Conservation (phyloP, 108 stramenopile genomes). For the Craspedostauros australis region DNA sequence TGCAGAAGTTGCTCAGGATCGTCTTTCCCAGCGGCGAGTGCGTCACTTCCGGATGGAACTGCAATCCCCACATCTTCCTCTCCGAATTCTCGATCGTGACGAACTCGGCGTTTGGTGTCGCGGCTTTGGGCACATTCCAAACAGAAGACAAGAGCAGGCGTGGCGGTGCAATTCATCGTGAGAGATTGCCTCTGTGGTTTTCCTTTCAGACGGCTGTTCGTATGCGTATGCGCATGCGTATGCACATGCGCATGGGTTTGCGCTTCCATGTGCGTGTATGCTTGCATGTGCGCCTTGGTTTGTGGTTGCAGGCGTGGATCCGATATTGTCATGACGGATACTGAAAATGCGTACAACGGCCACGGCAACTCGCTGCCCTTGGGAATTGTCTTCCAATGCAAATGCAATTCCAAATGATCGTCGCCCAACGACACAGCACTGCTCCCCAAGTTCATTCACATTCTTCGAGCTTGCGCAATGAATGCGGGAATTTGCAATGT, state of each 20-base stretch:
- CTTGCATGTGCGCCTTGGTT: neutral
- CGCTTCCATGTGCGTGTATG: neutral
- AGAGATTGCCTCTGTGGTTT: neutral
- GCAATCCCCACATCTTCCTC: slow-evolving; percentile 87
- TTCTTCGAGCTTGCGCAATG: no score
- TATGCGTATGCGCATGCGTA: neutral
- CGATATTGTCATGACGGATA: no score
- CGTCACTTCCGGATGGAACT: slow-evolving; percentile 99
- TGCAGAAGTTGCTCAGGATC: slow-evolving; percentile 88
- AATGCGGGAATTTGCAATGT: no score
- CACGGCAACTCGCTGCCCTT: no score
- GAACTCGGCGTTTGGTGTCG: slow-evolving; percentile 86
- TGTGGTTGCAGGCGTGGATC: no score
- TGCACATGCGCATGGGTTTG: neutral
- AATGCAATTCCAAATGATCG: no score
- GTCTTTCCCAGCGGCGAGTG: slow-evolving; percentile 84
- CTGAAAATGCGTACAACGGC: no score
- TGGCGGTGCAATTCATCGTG: neutral
- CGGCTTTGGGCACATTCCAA: slow-evolving; percentile 5
- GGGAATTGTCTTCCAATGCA: no score
- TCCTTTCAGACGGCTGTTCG: slow-evolving; percentile 1
- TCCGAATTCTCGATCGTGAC: slow-evolving; percentile 88
- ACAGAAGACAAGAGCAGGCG: neutral
- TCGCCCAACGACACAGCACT: no score
- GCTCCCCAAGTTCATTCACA: no score